These are phyloP conservation scores for Monascus ruber DNA, from an alignment of 2,329 filamentous ascomycete genomes.

Conservation along the genomic window DNA sequence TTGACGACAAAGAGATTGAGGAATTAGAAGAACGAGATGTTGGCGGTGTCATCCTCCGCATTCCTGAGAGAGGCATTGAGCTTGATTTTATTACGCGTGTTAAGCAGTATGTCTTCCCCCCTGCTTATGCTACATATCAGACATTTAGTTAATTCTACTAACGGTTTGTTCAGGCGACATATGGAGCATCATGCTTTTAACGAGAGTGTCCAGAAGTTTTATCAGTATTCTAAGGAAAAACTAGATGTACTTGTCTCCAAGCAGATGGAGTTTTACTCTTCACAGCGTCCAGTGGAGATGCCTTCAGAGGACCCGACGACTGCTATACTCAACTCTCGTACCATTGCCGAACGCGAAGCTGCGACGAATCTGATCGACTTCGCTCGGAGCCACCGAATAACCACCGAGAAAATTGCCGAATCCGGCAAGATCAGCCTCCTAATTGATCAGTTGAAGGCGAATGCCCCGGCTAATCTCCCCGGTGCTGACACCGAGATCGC, in stretches of 20 bases:
- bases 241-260: conserved; percentile 15
- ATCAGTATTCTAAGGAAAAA: conserved; percentile 13
- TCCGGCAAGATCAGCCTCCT: conserved; percentile 15
- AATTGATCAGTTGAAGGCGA: conserved; percentile 20
- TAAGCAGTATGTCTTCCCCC: conserved; percentile 29
- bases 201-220: conserved; percentile 10
- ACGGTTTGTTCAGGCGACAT: conserved; percentile 10
- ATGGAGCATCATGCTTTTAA: conserved; percentile 10
- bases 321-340: conserved; percentile 14
- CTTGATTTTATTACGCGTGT: conserved; percentile 60
- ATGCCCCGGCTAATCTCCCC: conserved; percentile 14
- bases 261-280: conserved; percentile 17
- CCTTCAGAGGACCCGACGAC: conserved; percentile 8
- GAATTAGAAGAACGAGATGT: conserved; percentile 49
- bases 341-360: conserved; percentile 20
- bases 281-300: conserved; percentile 10
- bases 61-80: conserved; percentile 54
- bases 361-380: conserved; percentile 21
- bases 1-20: conserved; percentile 41
- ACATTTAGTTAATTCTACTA: conserved; percentile 2
- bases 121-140: background rate
- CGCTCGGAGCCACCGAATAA: conserved; percentile 9
- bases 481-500: conserved; percentile 17
- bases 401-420: conserved; percentile 2
- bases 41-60: conserved; percentile 54